Evolutionary conservation across 352 stramenopile species (phyloP), one percentile per base, ranked within the genome.

Genomic region (Pythium apleroticum): DNA sequence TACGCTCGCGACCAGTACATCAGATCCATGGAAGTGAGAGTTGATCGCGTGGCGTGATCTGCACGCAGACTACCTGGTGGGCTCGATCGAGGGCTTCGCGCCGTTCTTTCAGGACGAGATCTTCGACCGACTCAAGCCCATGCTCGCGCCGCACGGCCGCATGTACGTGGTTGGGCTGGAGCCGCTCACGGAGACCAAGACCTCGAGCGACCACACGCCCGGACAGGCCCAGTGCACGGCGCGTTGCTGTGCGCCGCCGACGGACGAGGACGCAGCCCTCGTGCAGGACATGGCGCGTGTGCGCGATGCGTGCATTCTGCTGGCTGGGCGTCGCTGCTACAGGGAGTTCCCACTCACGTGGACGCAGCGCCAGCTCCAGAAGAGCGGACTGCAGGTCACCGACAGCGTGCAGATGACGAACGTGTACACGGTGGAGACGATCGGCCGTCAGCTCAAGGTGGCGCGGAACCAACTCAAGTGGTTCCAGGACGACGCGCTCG

Each of bases 21-120:
- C 35, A n/a, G 10, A 41, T 41, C 14, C 35, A 14, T 19, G 15
- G 35, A 4, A 14, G 14, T 41, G 35, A 41, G 14, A 41, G 14
- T 17, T 19, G 10, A 12, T 17, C 35, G 35, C 27, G 11, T 41
- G 1, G n/a, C 43, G 25, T 57, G 6, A 12, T 8, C 11, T 30
- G 30, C 5, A 50, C 28, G n/a, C 33, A 69, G 88, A 96, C 65
- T 96, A 96, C 69, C 73, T 96, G 11, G 81, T 96, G 30, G 88
- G 88, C 20, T 89, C 88, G 0, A 92, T 96, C 63, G 88, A 95
- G 70, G 88, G 86, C 45, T 94, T 95, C 57, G 80, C 74, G 30
- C 88, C 88, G 1, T 96, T 91, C 66, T 84, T 86, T 58, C 88
- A 96, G 72, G 86, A 95, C 68, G 37, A 77, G n/a, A 89, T 95